Evolutionary conservation across 805 yeast genomes (phyloP), one percentile per base, ranked within the genome.

Genomic region (Maudiozyma barnettii): DNA sequence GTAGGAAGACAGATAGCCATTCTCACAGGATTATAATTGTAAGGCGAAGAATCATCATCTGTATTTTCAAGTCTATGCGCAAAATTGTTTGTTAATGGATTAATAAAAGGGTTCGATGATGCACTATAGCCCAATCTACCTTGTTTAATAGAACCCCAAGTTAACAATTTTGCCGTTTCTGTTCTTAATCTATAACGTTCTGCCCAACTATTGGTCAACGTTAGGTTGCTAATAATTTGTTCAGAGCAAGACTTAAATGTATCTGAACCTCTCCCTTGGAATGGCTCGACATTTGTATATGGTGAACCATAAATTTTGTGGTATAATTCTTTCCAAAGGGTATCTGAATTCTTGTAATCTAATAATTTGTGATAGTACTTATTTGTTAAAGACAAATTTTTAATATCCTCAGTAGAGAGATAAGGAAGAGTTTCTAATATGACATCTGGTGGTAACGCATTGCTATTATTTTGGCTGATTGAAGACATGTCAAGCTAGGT

Each of bases 141-240:
- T 44, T 63, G 63, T 41, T 56, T 60, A 7, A 60, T 39, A 36
- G 64, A 60, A 1, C 68, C 68, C 68, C 68, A 64, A 1, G 67
- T 60, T 41, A 58, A 59, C 3, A 64, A 36, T n/a, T 48, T 45
- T 5, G 62, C 52, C 12, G 55, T 45, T 8, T 49, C 43, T 3
- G 58, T 43, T 23, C 68, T 48, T 16, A 52, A 16, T 5, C 54
- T 45, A 48, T 55, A 64, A 7, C 59, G 39, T n/a, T 57, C 52
- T 9, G 52, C 54, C 68, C 68, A 64, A 3, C 52, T 39, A n/a
- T 44, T 4, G 1, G 50, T 44, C 5, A 60, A 54, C 37, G 43
- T 56, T 9, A 40, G 47, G 5, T 51, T 47, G 5, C 48, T n/a
- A 49, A 62, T 44, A 8, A 64, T 58, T 8, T 49, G 46, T 36